Conservation (phyloP, 2,329 filamentous ascomycete species). For the Tolypocladium capitatum region DNA sequence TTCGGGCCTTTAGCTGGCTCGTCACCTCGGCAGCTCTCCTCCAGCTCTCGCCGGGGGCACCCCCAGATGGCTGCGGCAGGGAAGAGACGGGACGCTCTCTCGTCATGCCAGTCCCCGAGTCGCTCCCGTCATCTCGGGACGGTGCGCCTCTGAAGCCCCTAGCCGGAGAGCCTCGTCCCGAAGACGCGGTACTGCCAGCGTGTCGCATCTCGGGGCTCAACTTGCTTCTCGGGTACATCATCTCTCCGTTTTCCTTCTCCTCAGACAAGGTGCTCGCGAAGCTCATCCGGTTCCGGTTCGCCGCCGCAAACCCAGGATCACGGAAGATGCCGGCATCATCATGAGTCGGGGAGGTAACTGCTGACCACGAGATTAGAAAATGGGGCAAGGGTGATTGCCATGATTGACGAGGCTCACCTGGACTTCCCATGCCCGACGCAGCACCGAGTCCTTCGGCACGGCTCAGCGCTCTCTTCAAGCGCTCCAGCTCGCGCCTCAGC, state of each 20-base stretch:
- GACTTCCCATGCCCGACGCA: conserved; percentile 24
- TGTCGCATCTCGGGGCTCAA: conserved; percentile 43
- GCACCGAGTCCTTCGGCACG: conserved; percentile 39
- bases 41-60: conserved; percentile 63
- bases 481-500: conserved; percentile 76
- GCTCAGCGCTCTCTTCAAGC: conserved; percentile 76
- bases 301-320: conserved; percentile 29
- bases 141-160: conserved; percentile 33
- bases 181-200: conserved; percentile 33
- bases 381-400: background rate
- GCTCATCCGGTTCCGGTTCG: conserved; percentile 40
- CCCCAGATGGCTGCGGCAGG: conserved; percentile 19
- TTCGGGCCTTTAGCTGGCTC: conserved; percentile 90
- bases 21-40: conserved; percentile 94
- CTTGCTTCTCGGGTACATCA: conserved; percentile 34
- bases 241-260: conserved; percentile 62
- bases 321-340: conserved; percentile 50
- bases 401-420: conserved; percentile 13
- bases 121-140: conserved; percentile 19
- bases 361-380: conserved; percentile 7
- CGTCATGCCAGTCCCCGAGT: conserved; percentile 13
- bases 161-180: conserved; percentile 46
- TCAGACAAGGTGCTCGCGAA: conserved; percentile 55
- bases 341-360: conserved; percentile 35
- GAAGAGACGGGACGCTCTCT: conserved; percentile 22